Conservation (phyloP, 306 rosid genomes). For the Cucumis hystrix region DNA sequence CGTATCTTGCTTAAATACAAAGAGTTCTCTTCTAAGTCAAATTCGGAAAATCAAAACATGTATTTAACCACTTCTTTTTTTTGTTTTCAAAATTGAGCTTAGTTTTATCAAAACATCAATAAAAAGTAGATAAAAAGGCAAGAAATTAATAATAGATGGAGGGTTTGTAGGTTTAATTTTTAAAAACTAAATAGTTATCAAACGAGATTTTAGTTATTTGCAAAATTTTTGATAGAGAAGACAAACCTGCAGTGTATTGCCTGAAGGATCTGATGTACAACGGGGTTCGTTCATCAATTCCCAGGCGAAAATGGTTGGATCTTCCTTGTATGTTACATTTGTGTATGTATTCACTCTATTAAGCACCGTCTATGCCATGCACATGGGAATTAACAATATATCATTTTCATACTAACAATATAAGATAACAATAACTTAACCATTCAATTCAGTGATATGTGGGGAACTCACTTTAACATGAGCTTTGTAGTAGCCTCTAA, state of each 20-base stretch:
- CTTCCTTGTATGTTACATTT: constrained; percentile 80
- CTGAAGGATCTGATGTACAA: constrained; percentile 71
- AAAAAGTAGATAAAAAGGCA: too few species aligned
- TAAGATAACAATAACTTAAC: background rate
- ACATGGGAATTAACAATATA: constrained; percentile 17
- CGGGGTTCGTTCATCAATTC: constrained; percentile 94
- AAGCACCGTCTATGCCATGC: constrained; percentile 49
- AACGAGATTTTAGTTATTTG: too few species aligned
- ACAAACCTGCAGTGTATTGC: constrained; percentile 63
- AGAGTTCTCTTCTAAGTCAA: too few species aligned
- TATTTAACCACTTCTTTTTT: too few species aligned
- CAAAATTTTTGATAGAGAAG: background rate
- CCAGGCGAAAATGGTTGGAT: constrained; percentile 91
- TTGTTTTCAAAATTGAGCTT: too few species aligned
- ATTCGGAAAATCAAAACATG: too few species aligned
- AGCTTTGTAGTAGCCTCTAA: constrained; percentile 66
- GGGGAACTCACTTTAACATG: constrained; percentile 60
- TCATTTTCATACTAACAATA: background rate
- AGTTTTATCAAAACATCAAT: too few species aligned
- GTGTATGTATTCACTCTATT: constrained; percentile 70
- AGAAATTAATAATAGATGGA: too few species aligned
- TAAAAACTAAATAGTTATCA: too few species aligned
- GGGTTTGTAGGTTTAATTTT: too few species aligned
- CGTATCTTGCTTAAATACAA: too few species aligned
- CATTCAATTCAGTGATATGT: background rate